Evolutionary conservation across 441 rosid genomes (phyloP), one percentile per base, ranked within the genome.

Genomic region (Adansonia gregorii): DNA sequence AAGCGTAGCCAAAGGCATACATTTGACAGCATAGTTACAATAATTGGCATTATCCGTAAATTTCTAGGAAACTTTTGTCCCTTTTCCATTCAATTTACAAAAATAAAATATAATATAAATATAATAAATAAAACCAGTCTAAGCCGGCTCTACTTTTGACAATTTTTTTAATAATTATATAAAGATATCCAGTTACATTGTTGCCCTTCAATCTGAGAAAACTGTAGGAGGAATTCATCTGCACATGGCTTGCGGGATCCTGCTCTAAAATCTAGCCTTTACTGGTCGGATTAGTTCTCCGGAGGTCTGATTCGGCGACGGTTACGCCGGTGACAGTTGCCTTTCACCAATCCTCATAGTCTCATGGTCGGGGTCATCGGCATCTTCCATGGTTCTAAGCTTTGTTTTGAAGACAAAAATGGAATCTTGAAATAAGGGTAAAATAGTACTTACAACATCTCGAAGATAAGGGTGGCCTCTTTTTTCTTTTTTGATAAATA

Each of bases 1-100:
- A 51, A 70, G 27, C 45, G 51, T 39, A 70, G 3, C 14, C 60
- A 27, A 19, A 27, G 5, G 6, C 15, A 45, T 10, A n/a, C 15
- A 63, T 63, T 17, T 35, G 20, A 64, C n/a, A 35, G 68, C 68
- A 64, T 35, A 31, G 19, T 6, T 48, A 70, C 74, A 72, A 72
- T 54, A 8, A 72, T 31, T 72, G 49, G 49, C 49, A 72, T 9
- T 54, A 72, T 72, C 75, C 49, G 49, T 72, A 72, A 72, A 72
- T 54, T 72, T 72, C 64, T 54, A 72, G 3, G 75, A 72, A 54
- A 31, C 12, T 41, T 17, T 54, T 72, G 75, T 54, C 75, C n/a
- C 22, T 27, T 49, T 49, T 6, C 6, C 22, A 4, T 52, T 17
- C 46, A 52, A 4, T 52, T 31, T 24, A 27, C 0, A 51, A 14